phyloP scores from a whole-genome alignment of 805 yeast species.

The Saccharomycopsis schoenii region DNA sequence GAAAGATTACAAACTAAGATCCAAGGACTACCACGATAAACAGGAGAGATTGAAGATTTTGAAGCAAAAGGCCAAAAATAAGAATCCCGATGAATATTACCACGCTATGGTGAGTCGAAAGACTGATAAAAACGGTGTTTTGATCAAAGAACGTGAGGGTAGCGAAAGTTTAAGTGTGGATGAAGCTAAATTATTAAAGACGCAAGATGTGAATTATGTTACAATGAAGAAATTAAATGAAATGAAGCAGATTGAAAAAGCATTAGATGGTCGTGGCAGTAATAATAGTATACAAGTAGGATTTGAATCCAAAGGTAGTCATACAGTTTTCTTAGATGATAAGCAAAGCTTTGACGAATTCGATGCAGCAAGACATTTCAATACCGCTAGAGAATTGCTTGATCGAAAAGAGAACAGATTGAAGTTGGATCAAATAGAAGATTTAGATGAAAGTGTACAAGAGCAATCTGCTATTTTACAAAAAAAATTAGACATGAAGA shows the following conservation, averaged over 20 bases:
- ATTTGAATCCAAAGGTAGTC: slow-evolving; percentile 57
- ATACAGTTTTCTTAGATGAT: slow-evolving; percentile 75
- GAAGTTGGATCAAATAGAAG: slow-evolving; percentile 36
- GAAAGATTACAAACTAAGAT: slow-evolving; percentile 68
- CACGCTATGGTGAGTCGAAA: slow-evolving; percentile 76
- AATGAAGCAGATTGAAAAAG: slow-evolving; percentile 46
- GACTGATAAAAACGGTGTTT: slow-evolving; percentile 62
- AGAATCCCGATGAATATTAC: slow-evolving; percentile 93
- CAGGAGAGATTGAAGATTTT: slow-evolving; percentile 57
- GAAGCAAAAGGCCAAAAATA: slow-evolving; percentile 56
- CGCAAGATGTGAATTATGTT: slow-evolving; percentile 85
- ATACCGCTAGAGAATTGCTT: slow-evolving; percentile 58
- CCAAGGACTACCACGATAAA: slow-evolving; percentile 52
- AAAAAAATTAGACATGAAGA: slow-evolving; percentile 36
- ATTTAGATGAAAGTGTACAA: slow-evolving; percentile 22
- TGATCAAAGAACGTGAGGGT: slow-evolving; percentile 46
- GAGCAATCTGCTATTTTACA: slow-evolving; percentile 22
- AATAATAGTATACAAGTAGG: slow-evolving; percentile 31
- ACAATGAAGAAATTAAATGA: slow-evolving; percentile 70
- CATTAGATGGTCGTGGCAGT: slow-evolving; percentile 28
- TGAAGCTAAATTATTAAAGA: slow-evolving; percentile 73
- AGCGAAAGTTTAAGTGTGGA: slow-evolving; percentile 51
- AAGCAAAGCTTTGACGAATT: slow-evolving; percentile 46
- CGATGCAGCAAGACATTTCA: slow-evolving; percentile 54
- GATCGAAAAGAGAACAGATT: slow-evolving; percentile 64